These are phyloP conservation scores for Cytospora schulzeri DNA, from an alignment of 2,329 filamentous ascomycete genomes.

Conservation along the genomic window DNA sequence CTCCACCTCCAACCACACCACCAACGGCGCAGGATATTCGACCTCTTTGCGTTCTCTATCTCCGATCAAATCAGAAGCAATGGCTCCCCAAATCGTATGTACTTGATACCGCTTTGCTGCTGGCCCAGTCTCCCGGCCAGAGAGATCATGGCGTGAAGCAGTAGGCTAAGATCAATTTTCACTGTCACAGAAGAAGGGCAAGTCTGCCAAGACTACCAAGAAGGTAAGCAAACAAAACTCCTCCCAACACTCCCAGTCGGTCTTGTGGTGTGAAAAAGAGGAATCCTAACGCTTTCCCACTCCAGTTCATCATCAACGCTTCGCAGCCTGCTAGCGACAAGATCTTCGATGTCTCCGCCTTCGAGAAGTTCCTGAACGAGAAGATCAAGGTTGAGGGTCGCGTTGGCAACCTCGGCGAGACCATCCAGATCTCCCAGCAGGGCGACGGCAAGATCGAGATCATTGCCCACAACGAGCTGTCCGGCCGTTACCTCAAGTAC, in stretches of 20 bases:
- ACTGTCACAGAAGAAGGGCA: slow-evolving; percentile 65
- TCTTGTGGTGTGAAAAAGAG: neutral
- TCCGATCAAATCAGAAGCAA: slow-evolving; percentile 54
- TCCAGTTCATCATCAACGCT: slow-evolving; percentile 97
- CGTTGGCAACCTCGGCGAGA: slow-evolving; percentile 96
- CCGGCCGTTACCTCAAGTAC: slow-evolving; percentile 99
- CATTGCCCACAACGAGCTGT: slow-evolving; percentile 96
- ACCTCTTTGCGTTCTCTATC: slow-evolving; percentile 63
- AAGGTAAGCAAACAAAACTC: slow-evolving; percentile 60
- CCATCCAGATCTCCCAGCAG: slow-evolving; percentile 84
- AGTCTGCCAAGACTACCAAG: slow-evolving; percentile 76
- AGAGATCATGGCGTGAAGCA: slow-evolving; percentile 68
- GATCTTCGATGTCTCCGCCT: slow-evolving; percentile 99
- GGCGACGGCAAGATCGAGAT: slow-evolving; percentile 98
- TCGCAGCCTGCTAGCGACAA: slow-evolving; percentile 98
- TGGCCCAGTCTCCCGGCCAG: slow-evolving; percentile 59
- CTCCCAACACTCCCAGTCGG: slow-evolving; percentile 1
- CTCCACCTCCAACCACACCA: slow-evolving; percentile 24
- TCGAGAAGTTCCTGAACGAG: slow-evolving; percentile 99
- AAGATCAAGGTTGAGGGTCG: slow-evolving; percentile 99
- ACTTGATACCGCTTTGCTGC: slow-evolving; percentile 89
- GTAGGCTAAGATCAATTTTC: slow-evolving; percentile 85
- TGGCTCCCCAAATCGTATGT: slow-evolving; percentile 91
- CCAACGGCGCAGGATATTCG: slow-evolving; percentile 77
- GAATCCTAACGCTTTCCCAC: slow-evolving; percentile 1